phyloP scores from a whole-genome alignment of 257 asterid species.

The Ophiorrhiza pumila region DNA sequence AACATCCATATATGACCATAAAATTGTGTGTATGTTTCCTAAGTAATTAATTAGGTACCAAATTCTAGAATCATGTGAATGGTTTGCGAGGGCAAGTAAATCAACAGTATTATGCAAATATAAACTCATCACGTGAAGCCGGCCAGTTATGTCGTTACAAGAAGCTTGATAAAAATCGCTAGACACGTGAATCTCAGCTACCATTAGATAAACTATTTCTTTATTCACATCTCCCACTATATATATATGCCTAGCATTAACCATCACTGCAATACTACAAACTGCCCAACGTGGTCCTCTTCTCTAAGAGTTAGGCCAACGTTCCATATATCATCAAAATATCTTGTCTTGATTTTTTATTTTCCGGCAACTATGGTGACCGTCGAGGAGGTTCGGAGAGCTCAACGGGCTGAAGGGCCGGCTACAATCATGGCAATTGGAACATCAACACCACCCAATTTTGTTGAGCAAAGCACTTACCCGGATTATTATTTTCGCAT shows the following conservation, averaged over 20 bases:
- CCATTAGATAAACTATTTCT: not conserved
- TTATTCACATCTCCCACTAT: not conserved
- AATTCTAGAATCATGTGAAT: not conserved
- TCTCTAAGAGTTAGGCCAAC: not conserved
- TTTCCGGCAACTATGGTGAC: conserved; percentile 40
- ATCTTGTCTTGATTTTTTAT: not conserved
- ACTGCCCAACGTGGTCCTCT: no score
- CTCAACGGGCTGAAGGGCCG: conserved; percentile 76
- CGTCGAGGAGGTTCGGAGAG: conserved; percentile 59
- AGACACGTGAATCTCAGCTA: conserved; percentile 4
- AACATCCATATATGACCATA: no score
- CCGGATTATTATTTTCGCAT: conserved; percentile 72
- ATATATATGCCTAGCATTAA: not conserved
- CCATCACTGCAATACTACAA: no score
- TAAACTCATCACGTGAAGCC: not conserved
- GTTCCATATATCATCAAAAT: no score
- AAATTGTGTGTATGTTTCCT: no score
- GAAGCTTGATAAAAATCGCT: not conserved
- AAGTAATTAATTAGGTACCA: conserved; percentile 5
- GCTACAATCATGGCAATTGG: conserved; percentile 77
- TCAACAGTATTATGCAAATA: no score
- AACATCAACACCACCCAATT: conserved; percentile 61
- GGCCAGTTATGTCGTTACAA: not conserved
- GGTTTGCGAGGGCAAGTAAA: not conserved
- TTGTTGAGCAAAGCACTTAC: conserved; percentile 62